phyloP scores from a whole-genome alignment of 2,329 filamentous ascomycete genomes.

The Leptographium radiaticola region DNA sequence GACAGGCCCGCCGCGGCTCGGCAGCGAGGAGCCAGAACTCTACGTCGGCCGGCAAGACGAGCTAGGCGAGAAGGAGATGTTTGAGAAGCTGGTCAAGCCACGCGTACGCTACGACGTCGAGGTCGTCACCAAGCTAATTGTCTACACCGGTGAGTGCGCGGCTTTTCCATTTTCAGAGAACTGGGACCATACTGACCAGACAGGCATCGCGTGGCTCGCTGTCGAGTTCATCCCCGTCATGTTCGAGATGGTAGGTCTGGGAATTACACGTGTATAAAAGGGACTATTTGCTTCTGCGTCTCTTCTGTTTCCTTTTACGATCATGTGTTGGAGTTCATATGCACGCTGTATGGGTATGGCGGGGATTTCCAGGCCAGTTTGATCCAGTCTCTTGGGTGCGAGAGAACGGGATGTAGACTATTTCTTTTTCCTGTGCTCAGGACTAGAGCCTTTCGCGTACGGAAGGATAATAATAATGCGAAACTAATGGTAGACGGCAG shows the following conservation, averaged over 20 bases:
- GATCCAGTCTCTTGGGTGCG: too few relatives aligned
- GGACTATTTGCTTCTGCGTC: not conserved
- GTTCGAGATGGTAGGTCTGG: constrained; percentile 47
- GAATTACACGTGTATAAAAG: constrained; percentile 1
- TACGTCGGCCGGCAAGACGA: constrained; percentile 33
- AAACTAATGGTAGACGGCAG: too few relatives aligned
- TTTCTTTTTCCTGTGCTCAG: too few relatives aligned
- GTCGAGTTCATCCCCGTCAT: constrained; percentile 61
- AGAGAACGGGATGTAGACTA: too few relatives aligned
- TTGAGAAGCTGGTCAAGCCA: constrained; percentile 70
- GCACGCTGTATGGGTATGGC: not conserved
- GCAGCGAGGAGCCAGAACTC: constrained; percentile 20
- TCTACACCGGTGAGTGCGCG: constrained; percentile 66
- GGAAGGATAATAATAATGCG: too few relatives aligned
- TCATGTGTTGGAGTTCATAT: not conserved
- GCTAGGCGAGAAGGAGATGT: constrained; percentile 63
- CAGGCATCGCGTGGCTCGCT: constrained; percentile 73
- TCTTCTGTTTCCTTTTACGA: not conserved
- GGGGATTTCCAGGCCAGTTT: not conserved
- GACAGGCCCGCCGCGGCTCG: constrained; percentile 6
- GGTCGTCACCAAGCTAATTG: constrained; percentile 89
- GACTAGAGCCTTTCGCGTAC: too few relatives aligned
- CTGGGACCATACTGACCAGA: not conserved
- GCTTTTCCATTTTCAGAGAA: not conserved
- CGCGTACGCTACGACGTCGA: constrained; percentile 96